These are phyloP conservation scores for Pelargonium nanum DNA, from an alignment of 345 rosid species.

Conservation along the genomic window DNA sequence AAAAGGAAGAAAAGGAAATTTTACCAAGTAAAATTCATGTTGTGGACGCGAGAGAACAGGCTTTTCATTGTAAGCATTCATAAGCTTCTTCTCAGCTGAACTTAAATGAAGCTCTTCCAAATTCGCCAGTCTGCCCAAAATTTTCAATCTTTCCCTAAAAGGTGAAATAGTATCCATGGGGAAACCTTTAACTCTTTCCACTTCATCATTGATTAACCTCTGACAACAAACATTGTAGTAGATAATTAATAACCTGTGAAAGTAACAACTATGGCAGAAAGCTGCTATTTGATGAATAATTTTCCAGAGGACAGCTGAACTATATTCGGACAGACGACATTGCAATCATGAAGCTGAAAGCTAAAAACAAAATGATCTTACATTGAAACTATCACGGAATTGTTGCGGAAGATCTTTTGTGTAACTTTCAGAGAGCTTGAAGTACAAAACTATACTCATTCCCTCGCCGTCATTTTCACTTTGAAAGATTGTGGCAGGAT, in stretches of 20 bases:
- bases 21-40: slow-evolving; percentile 65
- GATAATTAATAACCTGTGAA: background rate
- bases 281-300: background rate
- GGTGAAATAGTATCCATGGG: slow-evolving; percentile 62
- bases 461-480: slow-evolving; percentile 52
- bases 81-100: slow-evolving; percentile 80
- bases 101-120: slow-evolving; percentile 82
- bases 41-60: slow-evolving; percentile 99
- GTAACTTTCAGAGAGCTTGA: slow-evolving; percentile 40
- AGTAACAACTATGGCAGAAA: background rate
- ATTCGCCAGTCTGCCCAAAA: slow-evolving; percentile 84
- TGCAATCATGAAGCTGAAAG: background rate
- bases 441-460: slow-evolving; percentile 47
- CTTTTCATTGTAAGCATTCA: slow-evolving; percentile 93
- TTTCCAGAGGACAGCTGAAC: background rate
- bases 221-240: slow-evolving; percentile 15
- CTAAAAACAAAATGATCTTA: slow-evolving; percentile 12
- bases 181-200: slow-evolving; percentile 82
- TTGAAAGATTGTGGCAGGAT: slow-evolving; percentile 52
- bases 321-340: background rate
- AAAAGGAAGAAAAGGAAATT: background rate
- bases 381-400: slow-evolving; percentile 37
- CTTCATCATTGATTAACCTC: slow-evolving; percentile 82
- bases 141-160: slow-evolving; percentile 85
- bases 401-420: slow-evolving; percentile 33